phyloP scores from a whole-genome alignment of 139 green algal genomes.

The Haematococcus sp. region DNA sequence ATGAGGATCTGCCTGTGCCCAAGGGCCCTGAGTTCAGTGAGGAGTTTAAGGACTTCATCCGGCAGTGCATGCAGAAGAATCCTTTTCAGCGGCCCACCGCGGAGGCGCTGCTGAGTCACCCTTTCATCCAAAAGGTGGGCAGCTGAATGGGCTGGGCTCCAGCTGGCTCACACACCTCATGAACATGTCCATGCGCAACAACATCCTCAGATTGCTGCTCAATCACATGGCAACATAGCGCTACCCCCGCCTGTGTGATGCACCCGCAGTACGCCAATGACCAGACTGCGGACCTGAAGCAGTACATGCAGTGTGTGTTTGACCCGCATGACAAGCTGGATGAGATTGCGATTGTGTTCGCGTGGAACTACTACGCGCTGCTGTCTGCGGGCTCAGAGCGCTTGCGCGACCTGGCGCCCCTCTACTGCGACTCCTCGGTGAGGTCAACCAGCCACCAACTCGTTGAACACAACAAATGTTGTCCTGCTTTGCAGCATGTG shows the following conservation, averaged over 20 bases:
- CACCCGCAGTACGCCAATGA: constrained; percentile 21
- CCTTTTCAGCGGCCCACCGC: constrained; percentile 61
- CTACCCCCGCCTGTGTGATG: too few relatives aligned
- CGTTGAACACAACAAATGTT: background rate
- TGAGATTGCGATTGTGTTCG: constrained; percentile 64
- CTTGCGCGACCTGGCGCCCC: constrained; percentile 33
- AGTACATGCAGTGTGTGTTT: constrained; percentile 23
- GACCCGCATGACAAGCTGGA: constrained; percentile 49
- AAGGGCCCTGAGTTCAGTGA: constrained; percentile 42
- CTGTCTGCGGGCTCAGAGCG: constrained; percentile 31
- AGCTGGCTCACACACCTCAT: too few relatives aligned
- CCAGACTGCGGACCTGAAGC: constrained; percentile 7
- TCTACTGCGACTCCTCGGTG: constrained; percentile 50
- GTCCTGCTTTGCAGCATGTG: too few relatives aligned
- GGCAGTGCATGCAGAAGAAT: constrained; percentile 67
- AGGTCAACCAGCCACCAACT: background rate
- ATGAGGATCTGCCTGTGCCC: constrained; percentile 50
- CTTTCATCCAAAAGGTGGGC: constrained; percentile 55
- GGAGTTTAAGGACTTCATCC: constrained; percentile 82
- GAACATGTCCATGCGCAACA: too few relatives aligned
- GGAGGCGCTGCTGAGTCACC: constrained; percentile 71
- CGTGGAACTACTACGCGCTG: constrained; percentile 62
- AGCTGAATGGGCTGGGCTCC: too few relatives aligned
- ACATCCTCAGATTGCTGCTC: too few relatives aligned
- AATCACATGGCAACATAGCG: too few relatives aligned